Evolutionary conservation across 208 protist species (phyloP), one percentile per base, ranked within the genome.

Genomic region (Vickermania ingenoplastis): DNA sequence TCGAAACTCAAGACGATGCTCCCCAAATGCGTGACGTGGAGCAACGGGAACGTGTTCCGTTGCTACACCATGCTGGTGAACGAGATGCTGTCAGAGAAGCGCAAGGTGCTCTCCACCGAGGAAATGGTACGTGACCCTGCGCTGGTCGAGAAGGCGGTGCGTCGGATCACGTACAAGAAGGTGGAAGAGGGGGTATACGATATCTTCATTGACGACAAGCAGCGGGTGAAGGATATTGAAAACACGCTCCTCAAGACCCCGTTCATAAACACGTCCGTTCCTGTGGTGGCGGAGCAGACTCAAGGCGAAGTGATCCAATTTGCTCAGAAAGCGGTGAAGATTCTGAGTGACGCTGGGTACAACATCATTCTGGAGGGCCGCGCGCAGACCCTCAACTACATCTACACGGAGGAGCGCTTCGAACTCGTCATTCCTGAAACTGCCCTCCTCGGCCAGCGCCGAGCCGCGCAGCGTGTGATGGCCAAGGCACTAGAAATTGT

Each of bases 21-120:
- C 27, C 88, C 91, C 1, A 69, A 73, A 31, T 92, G 84, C 41
- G 79, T 94, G 13, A 75, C 84, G 49, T 96, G 91, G 91, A 95
- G 88, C 65, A 96, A 96, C 62, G 91, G 91, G 31, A 96, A 96
- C 60, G 79, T 96, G 13, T 96, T 96, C 67, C 81, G 91, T 51
- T 81, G 85, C 69, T 92, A 95, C 73, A 95, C 91, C 2, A 77
- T 90, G 60, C 74, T 94, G 27, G 78, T 73, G 52, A 58, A 79
- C 51, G 79, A 92, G 61, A 53, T 71, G n/a, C 68, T 90, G 23
- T n/a, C 45, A 21, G 57, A 55, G 24, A 29, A 81, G n/a, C 77
- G 81, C 1, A 81, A 77, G 49, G 60, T 69, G 17, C 57, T 96
- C 22, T 67, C 53, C 21, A 61, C 51, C 0, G 83, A 79, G 26